Evolutionary conservation across 2,329 filamentous ascomycete species (phyloP).

Genomic region (Xylariaceae sp.): DNA sequence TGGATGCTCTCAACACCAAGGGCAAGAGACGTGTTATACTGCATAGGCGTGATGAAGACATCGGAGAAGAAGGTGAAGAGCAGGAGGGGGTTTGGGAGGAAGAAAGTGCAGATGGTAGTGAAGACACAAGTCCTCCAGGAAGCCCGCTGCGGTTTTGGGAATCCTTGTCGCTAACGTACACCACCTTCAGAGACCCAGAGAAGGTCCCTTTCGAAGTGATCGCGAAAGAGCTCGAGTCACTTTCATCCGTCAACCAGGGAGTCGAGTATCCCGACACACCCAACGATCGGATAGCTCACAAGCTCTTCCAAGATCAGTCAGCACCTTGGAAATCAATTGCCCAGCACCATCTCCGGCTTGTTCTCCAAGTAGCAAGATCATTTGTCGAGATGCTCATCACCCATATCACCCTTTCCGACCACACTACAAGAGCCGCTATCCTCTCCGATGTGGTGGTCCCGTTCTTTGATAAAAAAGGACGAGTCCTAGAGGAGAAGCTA

Average conservation of each 20-base stretch:
- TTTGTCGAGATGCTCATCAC: slow-evolving; percentile 35
- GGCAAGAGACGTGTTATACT: slow-evolving; percentile 21
- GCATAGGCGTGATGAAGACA: background rate
- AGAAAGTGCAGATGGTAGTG: background rate
- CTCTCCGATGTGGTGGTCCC: slow-evolving; percentile 19
- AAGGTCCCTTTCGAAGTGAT: slow-evolving; percentile 12
- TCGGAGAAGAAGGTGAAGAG: background rate
- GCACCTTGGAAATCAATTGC: slow-evolving; percentile 36
- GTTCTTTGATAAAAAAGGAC: slow-evolving; percentile 23
- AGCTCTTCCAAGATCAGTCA: slow-evolving; percentile 36
- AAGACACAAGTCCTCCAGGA: background rate
- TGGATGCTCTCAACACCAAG: slow-evolving; percentile 22
- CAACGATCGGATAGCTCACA: slow-evolving; percentile 32
- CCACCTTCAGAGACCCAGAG: slow-evolving; percentile 24
- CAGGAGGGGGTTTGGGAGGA: background rate
- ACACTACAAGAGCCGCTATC: slow-evolving; percentile 18
- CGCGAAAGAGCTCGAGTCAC: slow-evolving; percentile 23
- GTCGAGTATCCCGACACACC: slow-evolving; percentile 35
- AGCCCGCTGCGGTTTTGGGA: background rate
- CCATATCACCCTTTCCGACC: slow-evolving; percentile 27
- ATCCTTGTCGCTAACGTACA: slow-evolving; percentile 26
- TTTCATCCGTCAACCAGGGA: slow-evolving; percentile 35
- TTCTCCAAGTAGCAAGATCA: slow-evolving; percentile 23
- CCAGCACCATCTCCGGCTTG: slow-evolving; percentile 28
- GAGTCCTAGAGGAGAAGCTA: slow-evolving; percentile 29